Base-by-base conservation (phyloP, 192 early-diverging fungal species). In the Dissophora ornata region DNA sequence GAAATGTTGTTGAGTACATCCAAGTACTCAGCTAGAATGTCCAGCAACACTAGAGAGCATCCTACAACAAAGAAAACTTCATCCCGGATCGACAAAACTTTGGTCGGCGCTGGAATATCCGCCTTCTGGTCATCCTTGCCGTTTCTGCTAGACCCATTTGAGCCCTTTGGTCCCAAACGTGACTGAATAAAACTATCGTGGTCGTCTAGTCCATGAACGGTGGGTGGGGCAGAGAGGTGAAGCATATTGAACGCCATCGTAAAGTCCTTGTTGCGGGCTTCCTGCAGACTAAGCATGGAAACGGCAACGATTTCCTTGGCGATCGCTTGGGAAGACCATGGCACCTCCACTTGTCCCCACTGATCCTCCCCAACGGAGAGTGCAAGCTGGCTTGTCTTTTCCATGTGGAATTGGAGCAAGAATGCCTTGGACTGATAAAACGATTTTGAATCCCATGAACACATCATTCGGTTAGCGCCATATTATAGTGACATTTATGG, bases 291-390 rank as follows among this genome's bases (percentile, higher is more conserved):
- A 33, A 79, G 46, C 1, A 51, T 61, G 0, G 85, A 81, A 16
- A 87, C 86, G 1, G 85, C 73, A 25, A 89, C 84, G 13, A 96
- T 85, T 40, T 87, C 81, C 29, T 95, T 88, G 8, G 91, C 90
- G 41, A 96, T 92, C 16, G 85, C 73, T 69, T 99, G 98, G 55
- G 96, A 99, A 60, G 97, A 96, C 57, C 90, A 83, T 0, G 96
- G 95, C n/a, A 99, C 93, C 57, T 93, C 93, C 12, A 93, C 89
- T 67, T 94, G 94, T 24, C 86, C 83, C 98, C 98, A 99, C 81
- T 97, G 95, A 73, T 99, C 98, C 75, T 94, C 97, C 65, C 98
- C 98, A 54, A 99, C 90, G 13, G 97, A 82, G 19, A 93, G 79
- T 13, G 90, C 87, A 21, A 94, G 83, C 77, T 98, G 96, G 38